Conservation (phyloP, 192 early-diverging fungal species). For the Linnemannia schmuckeri region DNA sequence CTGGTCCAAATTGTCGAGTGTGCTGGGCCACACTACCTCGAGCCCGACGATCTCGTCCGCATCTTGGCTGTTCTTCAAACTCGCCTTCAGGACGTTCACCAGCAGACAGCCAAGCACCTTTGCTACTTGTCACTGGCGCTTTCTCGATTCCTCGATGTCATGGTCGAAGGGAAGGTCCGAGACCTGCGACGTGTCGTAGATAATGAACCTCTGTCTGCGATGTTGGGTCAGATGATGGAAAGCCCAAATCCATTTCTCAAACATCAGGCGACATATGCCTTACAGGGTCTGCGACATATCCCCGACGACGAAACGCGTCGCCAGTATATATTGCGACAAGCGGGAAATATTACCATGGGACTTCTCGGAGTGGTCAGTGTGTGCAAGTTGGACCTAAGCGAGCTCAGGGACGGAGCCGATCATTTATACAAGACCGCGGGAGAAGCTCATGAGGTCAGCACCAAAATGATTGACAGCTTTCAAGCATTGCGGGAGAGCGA, state of each 20-base stretch:
- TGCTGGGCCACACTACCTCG: background rate
- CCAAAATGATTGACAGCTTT: background rate
- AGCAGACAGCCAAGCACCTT: background rate
- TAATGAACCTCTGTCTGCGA: background rate
- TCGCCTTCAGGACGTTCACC: background rate
- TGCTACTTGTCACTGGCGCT: background rate
- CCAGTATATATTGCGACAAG: background rate
- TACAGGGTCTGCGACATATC: background rate
- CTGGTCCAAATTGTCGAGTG: background rate
- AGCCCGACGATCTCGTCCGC: background rate
- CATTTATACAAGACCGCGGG: background rate
- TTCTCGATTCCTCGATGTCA: background rate
- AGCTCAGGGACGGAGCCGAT: background rate
- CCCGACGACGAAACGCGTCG: background rate
- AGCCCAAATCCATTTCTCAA: background rate
- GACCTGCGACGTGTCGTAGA: background rate
- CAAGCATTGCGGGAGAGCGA: background rate
- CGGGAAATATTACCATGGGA: background rate
- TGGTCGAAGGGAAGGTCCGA: background rate
- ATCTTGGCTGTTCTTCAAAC: background rate
- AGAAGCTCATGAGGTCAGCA: background rate
- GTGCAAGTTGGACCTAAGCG: background rate
- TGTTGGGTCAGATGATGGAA: background rate
- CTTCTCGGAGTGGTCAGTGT: background rate
- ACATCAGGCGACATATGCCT: background rate